phyloP scores from a whole-genome alignment of 139 green algal genomes.

The Tetradesmus obliquus region DNA sequence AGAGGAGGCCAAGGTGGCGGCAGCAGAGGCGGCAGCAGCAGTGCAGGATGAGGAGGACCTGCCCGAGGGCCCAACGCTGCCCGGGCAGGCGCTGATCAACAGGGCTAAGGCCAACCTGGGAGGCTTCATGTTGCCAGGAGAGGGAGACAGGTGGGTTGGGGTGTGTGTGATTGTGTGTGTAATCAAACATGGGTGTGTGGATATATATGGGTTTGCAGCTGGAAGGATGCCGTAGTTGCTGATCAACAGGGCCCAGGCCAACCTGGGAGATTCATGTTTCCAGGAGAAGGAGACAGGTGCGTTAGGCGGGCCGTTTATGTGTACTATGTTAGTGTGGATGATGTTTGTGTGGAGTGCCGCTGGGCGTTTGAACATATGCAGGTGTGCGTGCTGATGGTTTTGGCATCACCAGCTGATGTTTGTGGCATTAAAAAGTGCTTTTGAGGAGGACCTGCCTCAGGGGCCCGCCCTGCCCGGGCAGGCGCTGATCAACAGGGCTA shows the following conservation, averaged over 20 bases:
- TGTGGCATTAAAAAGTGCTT: too few species aligned
- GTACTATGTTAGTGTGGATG: neutral
- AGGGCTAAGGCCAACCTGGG: constrained; percentile 24
- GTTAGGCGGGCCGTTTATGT: neutral
- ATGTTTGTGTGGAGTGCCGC: neutral
- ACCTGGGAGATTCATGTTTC: constrained; percentile 46
- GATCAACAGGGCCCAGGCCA: constrained; percentile 5
- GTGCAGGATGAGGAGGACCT: constrained; percentile 64
- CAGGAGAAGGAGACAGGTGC: constrained; percentile 47
- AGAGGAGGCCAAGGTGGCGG: constrained; percentile 36
- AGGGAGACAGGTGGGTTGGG: constrained; percentile 35
- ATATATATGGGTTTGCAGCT: neutral
- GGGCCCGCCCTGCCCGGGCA: constrained; percentile 66
- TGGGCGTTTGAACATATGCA: neutral
- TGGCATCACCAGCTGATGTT: too few species aligned
- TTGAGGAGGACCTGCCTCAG: constrained; percentile 64
- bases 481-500: constrained; percentile 6
- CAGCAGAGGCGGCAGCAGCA: constrained; percentile 36
- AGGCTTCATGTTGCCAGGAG: constrained; percentile 48
- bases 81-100: constrained; percentile 33
- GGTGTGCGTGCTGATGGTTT: neutral
- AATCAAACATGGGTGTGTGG: neutral
- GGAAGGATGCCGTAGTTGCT: neutral
- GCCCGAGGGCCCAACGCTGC: constrained; percentile 73
- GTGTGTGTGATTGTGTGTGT: neutral